Base-by-base conservation (phyloP, 1,284 basidiomycete genomes). In the Naganishia sp. region DNA sequence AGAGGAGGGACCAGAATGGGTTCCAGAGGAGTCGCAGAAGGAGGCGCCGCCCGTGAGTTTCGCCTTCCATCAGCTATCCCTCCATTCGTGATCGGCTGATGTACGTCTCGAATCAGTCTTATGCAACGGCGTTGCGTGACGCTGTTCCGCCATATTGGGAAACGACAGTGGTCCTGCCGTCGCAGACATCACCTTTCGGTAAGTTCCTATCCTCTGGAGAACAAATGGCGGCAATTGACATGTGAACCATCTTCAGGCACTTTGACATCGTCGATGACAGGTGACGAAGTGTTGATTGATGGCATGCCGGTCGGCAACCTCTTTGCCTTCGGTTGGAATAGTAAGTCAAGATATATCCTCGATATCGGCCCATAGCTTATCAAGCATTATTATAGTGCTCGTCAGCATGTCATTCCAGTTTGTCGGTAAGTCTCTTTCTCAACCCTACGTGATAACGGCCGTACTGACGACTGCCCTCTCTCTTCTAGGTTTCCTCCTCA, bases 351-450 rank as follows among this genome's bases (percentile, higher is more conserved):
- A 28, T 21, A 6, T 43, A 15, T 21, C 18, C 4, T 17, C 43
- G 7, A 35, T 28, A 15, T n/a, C 46, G n/a, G 10, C 21, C n/a
- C 46, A 32, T 42, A 31, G 35, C 57, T 65, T 35, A 58, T 39
- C 2, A 39, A n/a, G 17, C 25, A 13, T 28, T 7, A 21, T 76
- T 75, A 23, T 47, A 76, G 74, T 92, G 68, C 84, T 94, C 79
- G 88, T 94, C 58, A 94, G 92, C 4, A 90, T 90, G 81, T 92
- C 94, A 79, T 98, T 99, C 87, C 93, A 97, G 79, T 95, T 98
- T 77, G 86, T 97, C 71, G 94, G 67, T 67, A 32, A 64, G 66
- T 64, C 47, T 52, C 3, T 25, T 17, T 46, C 28, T 18, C 10
- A 11, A 25, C 10, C 13, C n/a, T 7, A 43, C 6, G 13, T 23